phyloP scores from a whole-genome alignment of 768 basidiomycete genomes.

The Tricholoma furcatifolium region DNA sequence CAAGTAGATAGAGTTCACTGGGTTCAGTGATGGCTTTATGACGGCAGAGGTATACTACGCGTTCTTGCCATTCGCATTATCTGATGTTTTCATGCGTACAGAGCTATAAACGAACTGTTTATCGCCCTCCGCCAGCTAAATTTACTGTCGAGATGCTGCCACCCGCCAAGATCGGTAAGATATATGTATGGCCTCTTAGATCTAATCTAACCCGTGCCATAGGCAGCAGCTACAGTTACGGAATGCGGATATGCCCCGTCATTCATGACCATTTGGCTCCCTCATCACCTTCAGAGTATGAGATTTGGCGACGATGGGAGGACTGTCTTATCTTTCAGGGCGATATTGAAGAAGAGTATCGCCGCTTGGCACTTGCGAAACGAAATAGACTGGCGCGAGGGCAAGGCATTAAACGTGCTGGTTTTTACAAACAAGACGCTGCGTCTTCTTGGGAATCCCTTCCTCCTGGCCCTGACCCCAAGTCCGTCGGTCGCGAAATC shows the following conservation, averaged over 20 bases:
- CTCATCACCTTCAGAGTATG: conserved; percentile 50
- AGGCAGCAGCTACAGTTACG: conserved; percentile 59
- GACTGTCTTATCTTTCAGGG: conserved; percentile 81
- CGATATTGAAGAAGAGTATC: conserved; percentile 63
- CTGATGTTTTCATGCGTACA: conserved; percentile 21
- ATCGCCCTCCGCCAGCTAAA: conserved; percentile 53
- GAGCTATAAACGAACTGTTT: conserved; percentile 62
- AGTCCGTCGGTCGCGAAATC: conserved; percentile 66
- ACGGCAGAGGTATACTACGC: conserved; percentile 11
- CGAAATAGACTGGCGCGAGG: conserved; percentile 65
- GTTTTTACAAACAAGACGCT: conserved; percentile 66
- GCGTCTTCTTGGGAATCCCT: conserved; percentile 86
- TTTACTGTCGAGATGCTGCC: conserved; percentile 61
- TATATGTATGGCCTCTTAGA: neutral
- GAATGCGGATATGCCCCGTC: conserved; percentile 58
- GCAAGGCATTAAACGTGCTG: conserved; percentile 74
- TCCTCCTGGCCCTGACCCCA: conserved; percentile 80
- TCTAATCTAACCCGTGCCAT: conserved; percentile 7
- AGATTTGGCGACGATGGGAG: conserved; percentile 80
- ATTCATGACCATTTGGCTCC: conserved; percentile 34
- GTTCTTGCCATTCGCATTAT: neutral
- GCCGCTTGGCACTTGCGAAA: conserved; percentile 61
- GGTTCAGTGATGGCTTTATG: conserved; percentile 9
- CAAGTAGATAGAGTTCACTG: conserved; percentile 6
- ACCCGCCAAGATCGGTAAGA: conserved; percentile 56